Conservation (phyloP, 1,284 basidiomycete genomes). For the Ustilago shanxiensis region DNA sequence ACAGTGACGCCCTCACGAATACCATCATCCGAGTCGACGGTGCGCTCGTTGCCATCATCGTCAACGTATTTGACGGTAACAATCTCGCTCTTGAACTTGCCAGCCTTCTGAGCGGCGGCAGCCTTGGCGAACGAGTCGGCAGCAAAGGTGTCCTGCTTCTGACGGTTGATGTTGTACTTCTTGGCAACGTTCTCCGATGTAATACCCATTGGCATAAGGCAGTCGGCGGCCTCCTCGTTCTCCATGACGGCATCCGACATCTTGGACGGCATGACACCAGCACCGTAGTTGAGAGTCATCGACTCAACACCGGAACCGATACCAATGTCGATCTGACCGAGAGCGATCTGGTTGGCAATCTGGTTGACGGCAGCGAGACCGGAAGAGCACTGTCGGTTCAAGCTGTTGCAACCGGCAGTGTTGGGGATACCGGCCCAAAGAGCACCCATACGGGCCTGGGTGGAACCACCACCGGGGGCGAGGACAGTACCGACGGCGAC, state of each 20-base stretch:
- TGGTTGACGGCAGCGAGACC: constrained; percentile 89
- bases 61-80: constrained; percentile 85
- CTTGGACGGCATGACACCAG: constrained; percentile 78
- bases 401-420: constrained; percentile 78
- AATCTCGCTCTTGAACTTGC: constrained; percentile 93
- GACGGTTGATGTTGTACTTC: constrained; percentile 81
- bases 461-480: constrained; percentile 89
- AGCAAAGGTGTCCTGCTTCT: constrained; percentile 85
- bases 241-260: constrained; percentile 85
- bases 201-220: constrained; percentile 94
- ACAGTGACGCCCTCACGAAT: constrained; percentile 85
- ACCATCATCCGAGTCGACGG: constrained; percentile 91
- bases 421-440: constrained; percentile 89
- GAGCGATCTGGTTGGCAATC: constrained; percentile 87
- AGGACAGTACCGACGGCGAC: constrained; percentile 90
- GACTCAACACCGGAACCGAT: constrained; percentile 93
- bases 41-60: constrained; percentile 81
- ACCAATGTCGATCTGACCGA: constrained; percentile 79
- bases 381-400: constrained; percentile 91
- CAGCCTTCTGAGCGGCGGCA: constrained; percentile 84
- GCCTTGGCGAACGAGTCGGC: constrained; percentile 87
- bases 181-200: constrained; percentile 95
- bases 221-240: constrained; percentile 87
- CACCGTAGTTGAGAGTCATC: constrained; percentile 81
- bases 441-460: constrained; percentile 91